These are phyloP conservation scores for Podaxis mareebaensis DNA, from an alignment of 768 basidiomycete species.

Conservation along the genomic window DNA sequence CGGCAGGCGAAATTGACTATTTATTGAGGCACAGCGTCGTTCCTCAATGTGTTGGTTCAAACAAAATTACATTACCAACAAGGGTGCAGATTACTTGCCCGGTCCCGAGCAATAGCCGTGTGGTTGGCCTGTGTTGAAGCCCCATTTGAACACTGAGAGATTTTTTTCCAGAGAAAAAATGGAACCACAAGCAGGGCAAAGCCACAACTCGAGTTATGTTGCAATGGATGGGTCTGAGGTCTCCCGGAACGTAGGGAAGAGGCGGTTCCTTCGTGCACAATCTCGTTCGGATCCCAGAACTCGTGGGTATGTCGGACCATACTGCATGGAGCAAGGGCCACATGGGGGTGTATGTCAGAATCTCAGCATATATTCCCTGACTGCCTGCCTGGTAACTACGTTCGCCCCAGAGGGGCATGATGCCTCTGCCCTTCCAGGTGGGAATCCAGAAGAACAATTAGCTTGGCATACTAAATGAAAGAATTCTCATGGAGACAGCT, in stretches of 20 bases:
- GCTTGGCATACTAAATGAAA: not conserved
- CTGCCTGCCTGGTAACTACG: not conserved
- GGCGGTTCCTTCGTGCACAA: not conserved
- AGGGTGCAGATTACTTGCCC: no score
- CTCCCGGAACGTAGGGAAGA: not conserved
- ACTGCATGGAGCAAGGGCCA: not conserved
- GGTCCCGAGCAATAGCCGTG: no score
- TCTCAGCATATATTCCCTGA: not conserved
- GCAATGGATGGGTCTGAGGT: not conserved
- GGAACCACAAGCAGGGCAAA: no score
- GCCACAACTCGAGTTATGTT: not conserved
- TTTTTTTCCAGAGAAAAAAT: no score
- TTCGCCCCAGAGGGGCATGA: not conserved
- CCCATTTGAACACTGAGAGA: no score
- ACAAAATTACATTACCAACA: no score
- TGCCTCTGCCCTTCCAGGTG: not conserved
- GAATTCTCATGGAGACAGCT: not conserved
- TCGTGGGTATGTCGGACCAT: not conserved
- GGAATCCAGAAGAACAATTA: not conserved
- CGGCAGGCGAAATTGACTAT: not conserved
- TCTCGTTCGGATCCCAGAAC: not conserved
- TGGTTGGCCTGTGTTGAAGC: no score
- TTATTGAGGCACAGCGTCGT: not conserved
- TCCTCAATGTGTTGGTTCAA: no score
- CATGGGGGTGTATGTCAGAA: slow-evolving; percentile 2